Evolutionary conservation across 352 stramenopile species (phyloP).

Genomic region (Phytophthora cactorum): DNA sequence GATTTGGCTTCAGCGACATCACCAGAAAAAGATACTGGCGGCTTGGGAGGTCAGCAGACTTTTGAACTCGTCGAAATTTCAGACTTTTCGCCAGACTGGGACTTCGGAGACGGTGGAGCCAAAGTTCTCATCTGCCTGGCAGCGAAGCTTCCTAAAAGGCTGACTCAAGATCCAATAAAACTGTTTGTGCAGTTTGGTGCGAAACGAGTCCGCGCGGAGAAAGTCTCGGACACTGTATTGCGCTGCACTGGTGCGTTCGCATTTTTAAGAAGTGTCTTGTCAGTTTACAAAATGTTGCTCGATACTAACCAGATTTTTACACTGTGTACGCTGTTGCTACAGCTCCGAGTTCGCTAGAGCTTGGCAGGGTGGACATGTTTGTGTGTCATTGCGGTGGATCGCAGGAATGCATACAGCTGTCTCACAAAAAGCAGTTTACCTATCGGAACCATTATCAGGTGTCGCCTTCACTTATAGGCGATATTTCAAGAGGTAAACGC

Average conservation of each 20-base stretch:
- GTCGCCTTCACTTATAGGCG: slow-evolving; percentile 36
- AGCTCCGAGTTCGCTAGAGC: slow-evolving; percentile 52
- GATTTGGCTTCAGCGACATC: slow-evolving; percentile 14
- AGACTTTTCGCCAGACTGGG: slow-evolving; percentile 88
- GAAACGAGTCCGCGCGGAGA: slow-evolving; percentile 54
- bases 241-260: slow-evolving; percentile 69
- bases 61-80: slow-evolving; percentile 64
- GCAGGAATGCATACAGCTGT: slow-evolving; percentile 51
- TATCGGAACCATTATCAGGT: slow-evolving; percentile 59
- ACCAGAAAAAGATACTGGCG: slow-evolving; percentile 7
- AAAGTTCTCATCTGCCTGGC: slow-evolving; percentile 87
- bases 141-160: slow-evolving; percentile 41
- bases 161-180: slow-evolving; percentile 29
- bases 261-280: neutral
- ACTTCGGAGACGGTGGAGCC: slow-evolving; percentile 73
- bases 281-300: neutral
- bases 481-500: slow-evolving; percentile 23
- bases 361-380: slow-evolving; percentile 67
- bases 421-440: slow-evolving; percentile 55
- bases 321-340: slow-evolving; percentile 1
- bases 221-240: slow-evolving; percentile 74
- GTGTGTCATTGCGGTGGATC: slow-evolving; percentile 47
- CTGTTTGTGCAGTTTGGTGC: slow-evolving; percentile 83
- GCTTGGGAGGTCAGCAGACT: slow-evolving; percentile 28
- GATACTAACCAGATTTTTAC: slow-evolving; percentile 1